Evolutionary conservation across 2,329 filamentous ascomycete genomes (phyloP).

Genomic region (Sclerotinia minor): DNA sequence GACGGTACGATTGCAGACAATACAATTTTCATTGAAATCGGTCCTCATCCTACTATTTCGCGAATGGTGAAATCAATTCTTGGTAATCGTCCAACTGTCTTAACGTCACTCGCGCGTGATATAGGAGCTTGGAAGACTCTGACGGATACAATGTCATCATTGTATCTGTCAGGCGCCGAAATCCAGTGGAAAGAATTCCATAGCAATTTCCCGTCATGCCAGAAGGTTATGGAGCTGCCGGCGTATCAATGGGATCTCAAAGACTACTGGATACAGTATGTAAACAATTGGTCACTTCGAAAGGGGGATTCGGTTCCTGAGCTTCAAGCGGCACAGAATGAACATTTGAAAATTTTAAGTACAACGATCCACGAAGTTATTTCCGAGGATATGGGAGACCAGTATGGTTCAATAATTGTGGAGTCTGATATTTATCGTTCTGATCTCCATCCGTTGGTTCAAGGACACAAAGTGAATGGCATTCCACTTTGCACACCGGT

Average conservation of each 20-base stretch:
- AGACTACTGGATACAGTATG: conserved; percentile 62
- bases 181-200: conserved; percentile 21
- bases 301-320: conserved; percentile 51
- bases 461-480: no score
- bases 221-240: conserved; percentile 46
- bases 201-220: background rate
- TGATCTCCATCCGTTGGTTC: no score
- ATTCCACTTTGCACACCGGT: conserved; percentile 5
- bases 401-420: no score
- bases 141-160: background rate
- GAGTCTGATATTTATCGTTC: no score
- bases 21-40: conserved; percentile 56
- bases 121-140: background rate
- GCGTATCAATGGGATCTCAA: conserved; percentile 68
- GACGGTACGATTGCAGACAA: background rate
- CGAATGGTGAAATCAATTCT: conserved; percentile 18
- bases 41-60: conserved; percentile 62
- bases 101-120: background rate
- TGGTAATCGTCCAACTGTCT: background rate
- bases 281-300: conserved; percentile 54
- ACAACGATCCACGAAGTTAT: conserved; percentile 25
- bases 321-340: conserved; percentile 30
- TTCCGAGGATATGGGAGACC: no score
- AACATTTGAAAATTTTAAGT: background rate
- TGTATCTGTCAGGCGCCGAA: conserved; percentile 7